phyloP scores from a whole-genome alignment of 768 basidiomycete species.

The Hygrocybe punicea region DNA sequence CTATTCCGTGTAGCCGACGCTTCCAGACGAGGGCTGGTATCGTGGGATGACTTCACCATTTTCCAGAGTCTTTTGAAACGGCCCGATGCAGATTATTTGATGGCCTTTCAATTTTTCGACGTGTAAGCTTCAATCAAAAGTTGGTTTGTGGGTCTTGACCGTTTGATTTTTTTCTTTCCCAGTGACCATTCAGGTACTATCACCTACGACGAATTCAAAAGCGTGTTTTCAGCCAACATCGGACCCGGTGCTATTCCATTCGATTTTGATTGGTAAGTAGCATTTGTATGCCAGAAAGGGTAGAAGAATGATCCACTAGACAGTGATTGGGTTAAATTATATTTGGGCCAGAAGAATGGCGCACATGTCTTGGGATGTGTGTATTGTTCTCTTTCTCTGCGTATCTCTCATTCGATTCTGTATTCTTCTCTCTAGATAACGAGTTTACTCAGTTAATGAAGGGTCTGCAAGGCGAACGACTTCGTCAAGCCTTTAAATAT shows the following conservation, averaged over 20 bases:
- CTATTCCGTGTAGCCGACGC: constrained; percentile 87
- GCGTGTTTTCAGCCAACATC: constrained; percentile 78
- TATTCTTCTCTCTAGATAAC: constrained; percentile 53
- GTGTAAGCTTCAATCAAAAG: constrained; percentile 55
- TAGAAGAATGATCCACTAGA: constrained; percentile 1
- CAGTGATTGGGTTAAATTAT: constrained; percentile 94
- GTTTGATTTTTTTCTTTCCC: constrained; percentile 15
- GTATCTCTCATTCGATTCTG: not conserved
- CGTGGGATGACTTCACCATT: constrained; percentile 94
- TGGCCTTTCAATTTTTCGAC: constrained; percentile 95
- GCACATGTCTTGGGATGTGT: constrained; percentile 87
- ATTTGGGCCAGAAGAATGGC: constrained; percentile 90
- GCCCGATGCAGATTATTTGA: constrained; percentile 96
- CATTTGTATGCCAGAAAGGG: not conserved
- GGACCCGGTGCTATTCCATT: constrained; percentile 84
- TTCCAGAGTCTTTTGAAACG: constrained; percentile 92
- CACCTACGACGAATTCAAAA: constrained; percentile 92
- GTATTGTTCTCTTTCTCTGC: constrained; percentile 25
- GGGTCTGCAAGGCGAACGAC: constrained; percentile 93
- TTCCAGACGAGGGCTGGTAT: constrained; percentile 69
- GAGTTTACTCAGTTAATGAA: constrained; percentile 99
- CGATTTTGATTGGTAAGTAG: constrained; percentile 79
- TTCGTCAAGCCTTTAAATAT: constrained; percentile 93
- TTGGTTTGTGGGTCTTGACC: not conserved
- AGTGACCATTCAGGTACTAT: constrained; percentile 92